A percentile compares a stretch with the other conserved stretches of the same genome.
Conservation (phyloP, 2,329 filamentous ascomycete species). For the Colletotrichum aenigma region DNA sequence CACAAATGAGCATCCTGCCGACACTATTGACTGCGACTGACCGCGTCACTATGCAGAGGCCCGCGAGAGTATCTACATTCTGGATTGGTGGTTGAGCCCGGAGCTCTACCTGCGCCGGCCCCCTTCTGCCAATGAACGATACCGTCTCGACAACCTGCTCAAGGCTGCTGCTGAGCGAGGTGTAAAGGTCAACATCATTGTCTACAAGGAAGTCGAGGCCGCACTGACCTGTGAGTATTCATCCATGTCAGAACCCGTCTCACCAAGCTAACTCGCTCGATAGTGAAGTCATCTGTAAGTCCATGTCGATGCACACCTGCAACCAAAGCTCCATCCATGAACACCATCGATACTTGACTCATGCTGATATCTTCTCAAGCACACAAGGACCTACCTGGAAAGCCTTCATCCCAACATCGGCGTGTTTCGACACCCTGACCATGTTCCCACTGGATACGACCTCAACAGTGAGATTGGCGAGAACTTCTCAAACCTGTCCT, state of each 20-base stretch:
- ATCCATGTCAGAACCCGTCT: constrained; percentile 28
- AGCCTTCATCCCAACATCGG: constrained; percentile 81
- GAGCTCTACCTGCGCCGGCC: constrained; percentile 87
- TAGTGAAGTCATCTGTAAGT: constrained; percentile 48
- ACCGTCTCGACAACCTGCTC: constrained; percentile 83
- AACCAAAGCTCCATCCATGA: constrained; percentile 54
- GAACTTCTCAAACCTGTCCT: constrained; percentile 50
- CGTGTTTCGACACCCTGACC: constrained; percentile 91
- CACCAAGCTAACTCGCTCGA: constrained; percentile 10
- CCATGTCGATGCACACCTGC: constrained; percentile 15
- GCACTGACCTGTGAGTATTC: constrained; percentile 74
- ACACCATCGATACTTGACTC: constrained; percentile 23
- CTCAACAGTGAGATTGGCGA: constrained; percentile 72
- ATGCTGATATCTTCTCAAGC: constrained; percentile 39
- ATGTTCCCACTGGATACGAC: constrained; percentile 75
- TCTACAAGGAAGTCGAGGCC: constrained; percentile 90
- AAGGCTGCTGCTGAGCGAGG: constrained; percentile 82
- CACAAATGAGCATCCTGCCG: background rate
- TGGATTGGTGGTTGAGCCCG: constrained; percentile 90
- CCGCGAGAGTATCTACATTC: constrained; percentile 78
- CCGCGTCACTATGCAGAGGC: constrained; percentile 54
- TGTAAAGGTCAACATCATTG: constrained; percentile 83
- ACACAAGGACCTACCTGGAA: constrained; percentile 83
- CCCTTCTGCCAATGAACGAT: constrained; percentile 80
- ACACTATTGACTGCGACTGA: background rate